phyloP scores from a whole-genome alignment of 2,329 filamentous ascomycete species.

The Alternaria brassicae region DNA sequence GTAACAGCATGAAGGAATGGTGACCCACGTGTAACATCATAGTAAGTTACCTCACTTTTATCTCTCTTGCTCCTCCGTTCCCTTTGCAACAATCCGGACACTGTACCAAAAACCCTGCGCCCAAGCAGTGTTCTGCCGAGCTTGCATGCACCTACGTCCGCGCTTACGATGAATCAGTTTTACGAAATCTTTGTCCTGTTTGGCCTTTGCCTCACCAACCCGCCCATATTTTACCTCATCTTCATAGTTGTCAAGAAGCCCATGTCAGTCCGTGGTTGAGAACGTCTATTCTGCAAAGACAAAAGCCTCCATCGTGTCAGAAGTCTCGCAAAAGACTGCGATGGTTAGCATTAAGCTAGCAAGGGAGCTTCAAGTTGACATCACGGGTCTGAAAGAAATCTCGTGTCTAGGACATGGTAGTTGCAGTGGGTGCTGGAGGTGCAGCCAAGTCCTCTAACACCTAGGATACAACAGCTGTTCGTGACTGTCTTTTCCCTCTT shows the following conservation, averaged over 20 bases:
- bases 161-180: not conserved
- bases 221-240: not conserved
- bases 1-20: not conserved
- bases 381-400: not conserved
- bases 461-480: not conserved
- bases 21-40: not conserved
- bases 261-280: not conserved
- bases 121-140: not conserved
- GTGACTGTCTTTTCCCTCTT: not conserved
- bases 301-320: not conserved
- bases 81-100: not conserved
- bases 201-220: not conserved
- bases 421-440: not conserved
- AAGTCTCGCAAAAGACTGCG: not conserved
- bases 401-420: not conserved
- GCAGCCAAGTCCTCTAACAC: not conserved
- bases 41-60: rapidly evolving
- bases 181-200: not conserved
- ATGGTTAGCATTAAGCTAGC: no score
- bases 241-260: not conserved
- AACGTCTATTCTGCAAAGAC: not conserved
- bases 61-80: no score
- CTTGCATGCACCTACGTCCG: no score
- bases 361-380: not conserved
- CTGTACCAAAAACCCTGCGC: not conserved